Percentiles rank a stretch among this genome's conserved stretches.
These are phyloP conservation scores for Sporothrix humicola DNA, from an alignment of 2,329 filamentous ascomycete genomes.

Conservation along the genomic window DNA sequence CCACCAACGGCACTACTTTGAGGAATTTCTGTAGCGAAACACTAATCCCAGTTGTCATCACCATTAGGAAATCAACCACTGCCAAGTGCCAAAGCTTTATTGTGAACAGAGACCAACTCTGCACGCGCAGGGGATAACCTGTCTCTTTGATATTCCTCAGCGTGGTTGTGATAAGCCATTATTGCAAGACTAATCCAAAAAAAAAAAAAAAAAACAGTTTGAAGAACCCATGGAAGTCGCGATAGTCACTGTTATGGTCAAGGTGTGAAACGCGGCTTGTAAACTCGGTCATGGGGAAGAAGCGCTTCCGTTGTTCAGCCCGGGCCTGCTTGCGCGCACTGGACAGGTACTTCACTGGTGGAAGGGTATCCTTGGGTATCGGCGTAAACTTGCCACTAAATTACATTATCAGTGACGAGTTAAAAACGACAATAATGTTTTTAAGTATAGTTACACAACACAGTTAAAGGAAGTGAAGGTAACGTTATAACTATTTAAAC, in stretches of 20 bases:
- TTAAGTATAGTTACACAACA: no score
- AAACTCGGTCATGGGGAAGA: constrained; percentile 95
- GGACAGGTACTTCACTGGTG: constrained; percentile 84
- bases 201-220: no score
- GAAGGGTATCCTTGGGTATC: no score
- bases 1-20: constrained; percentile 54
- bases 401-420: no score
- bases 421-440: no score
- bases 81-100: constrained; percentile 88
- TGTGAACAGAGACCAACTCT: constrained; percentile 88
- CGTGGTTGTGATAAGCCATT: constrained; percentile 92
- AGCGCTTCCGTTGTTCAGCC: constrained; percentile 77
- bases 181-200: constrained; percentile 96
- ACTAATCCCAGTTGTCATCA: constrained; percentile 71
- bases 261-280: constrained; percentile 92
- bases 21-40: constrained; percentile 75
- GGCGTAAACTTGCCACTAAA: no score
- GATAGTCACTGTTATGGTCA: constrained; percentile 86
- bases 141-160: constrained; percentile 93
- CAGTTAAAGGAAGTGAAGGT: no score
- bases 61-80: constrained; percentile 85
- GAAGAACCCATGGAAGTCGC: constrained; percentile 96
- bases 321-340: constrained; percentile 82
- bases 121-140: constrained; percentile 79
- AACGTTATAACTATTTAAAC: no score